Conservation (phyloP, 164 flowering plant genomes). For the Protea cynaroides region DNA sequence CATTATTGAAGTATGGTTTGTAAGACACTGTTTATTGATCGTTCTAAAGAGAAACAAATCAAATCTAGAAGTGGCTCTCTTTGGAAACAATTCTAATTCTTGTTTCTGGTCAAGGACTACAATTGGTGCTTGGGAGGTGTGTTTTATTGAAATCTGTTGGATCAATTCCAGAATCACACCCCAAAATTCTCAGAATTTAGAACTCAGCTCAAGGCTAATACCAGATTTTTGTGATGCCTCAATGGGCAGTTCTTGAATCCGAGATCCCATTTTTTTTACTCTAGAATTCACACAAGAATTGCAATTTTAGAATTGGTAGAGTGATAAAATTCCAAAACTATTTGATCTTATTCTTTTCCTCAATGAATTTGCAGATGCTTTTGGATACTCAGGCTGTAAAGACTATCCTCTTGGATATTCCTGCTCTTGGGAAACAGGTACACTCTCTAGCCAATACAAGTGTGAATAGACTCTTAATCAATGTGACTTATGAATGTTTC, state of each 20-base stretch:
- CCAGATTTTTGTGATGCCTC: no score
- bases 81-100: not conserved
- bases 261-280: no score
- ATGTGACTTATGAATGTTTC: not conserved
- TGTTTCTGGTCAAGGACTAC: no score
- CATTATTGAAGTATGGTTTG: not conserved
- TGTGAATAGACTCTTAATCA: not conserved
- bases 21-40: not conserved
- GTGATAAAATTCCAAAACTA: not conserved
- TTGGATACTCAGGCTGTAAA: constrained; percentile 97
- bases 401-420: constrained; percentile 90
- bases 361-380: constrained; percentile 61
- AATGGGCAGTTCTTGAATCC: no score
- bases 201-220: no score
- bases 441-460: not conserved
- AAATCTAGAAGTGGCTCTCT: not conserved
- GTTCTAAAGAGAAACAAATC: not conserved
- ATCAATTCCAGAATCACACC: no score
- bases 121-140: no score
- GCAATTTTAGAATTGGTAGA: no score
- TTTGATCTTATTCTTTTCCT: not conserved
- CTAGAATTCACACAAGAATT: no score
- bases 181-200: no score
- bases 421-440: constrained; percentile 87
- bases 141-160: no score